Conservation (phyloP, 176 grass and related monocot species). For the Miscanthus lutarioriparius region DNA sequence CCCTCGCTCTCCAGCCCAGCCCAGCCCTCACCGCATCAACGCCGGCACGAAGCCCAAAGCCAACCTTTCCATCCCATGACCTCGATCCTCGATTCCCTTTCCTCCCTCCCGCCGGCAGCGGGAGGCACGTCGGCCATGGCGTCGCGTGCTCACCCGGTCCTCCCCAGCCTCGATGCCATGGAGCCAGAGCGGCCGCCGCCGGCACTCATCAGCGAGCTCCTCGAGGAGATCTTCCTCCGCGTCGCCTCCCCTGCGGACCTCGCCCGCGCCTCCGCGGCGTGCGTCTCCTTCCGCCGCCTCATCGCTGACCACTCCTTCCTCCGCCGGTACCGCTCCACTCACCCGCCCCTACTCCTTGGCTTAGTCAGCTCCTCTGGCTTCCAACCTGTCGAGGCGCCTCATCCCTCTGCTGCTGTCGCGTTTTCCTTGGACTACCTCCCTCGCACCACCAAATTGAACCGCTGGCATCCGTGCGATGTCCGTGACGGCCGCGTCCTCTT, state of each 20-base stretch:
- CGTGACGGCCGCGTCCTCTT: neutral
- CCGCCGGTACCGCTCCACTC: slow-evolving; percentile 1
- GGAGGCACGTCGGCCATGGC: too few species aligned
- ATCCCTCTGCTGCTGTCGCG: neutral
- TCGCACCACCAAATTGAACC: neutral
- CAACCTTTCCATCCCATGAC: too few species aligned
- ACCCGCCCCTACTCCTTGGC: neutral
- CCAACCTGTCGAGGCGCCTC: neutral
- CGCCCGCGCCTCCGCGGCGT: neutral
- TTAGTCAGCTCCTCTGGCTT: neutral
- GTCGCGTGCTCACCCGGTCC: too few species aligned
- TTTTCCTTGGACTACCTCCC: neutral
- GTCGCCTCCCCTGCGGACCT: neutral
- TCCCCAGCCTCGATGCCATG: neutral
- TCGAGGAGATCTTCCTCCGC: neutral
- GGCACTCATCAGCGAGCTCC: neutral
- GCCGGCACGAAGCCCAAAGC: too few species aligned
- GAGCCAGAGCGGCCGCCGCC: neutral
- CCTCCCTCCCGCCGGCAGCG: too few species aligned
- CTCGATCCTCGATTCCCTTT: too few species aligned
- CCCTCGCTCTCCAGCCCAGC: too few species aligned
- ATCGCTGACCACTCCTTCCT: slow-evolving; percentile 8
- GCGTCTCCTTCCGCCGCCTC: slow-evolving; percentile 15
- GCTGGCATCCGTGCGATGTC: neutral
- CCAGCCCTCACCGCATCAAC: too few species aligned